Percentiles rank a stretch among this genome's conserved stretches.
These are phyloP conservation scores for Stromatinia cepivora DNA, from an alignment of 2,329 filamentous ascomycete genomes.

Conservation along the genomic window DNA sequence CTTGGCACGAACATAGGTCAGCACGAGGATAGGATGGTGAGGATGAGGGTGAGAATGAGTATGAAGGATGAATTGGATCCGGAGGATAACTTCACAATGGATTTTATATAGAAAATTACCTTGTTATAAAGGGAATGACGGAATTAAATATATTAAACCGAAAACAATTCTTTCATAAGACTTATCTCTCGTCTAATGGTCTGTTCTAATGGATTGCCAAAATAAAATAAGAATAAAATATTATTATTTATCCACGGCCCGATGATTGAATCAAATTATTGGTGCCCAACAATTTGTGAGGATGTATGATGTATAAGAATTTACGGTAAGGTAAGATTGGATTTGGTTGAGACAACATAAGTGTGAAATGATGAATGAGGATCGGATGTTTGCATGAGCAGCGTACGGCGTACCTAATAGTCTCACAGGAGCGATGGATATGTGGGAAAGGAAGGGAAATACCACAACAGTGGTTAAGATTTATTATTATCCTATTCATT, in stretches of 20 bases:
- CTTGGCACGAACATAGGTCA: background rate
- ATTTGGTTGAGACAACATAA: too few species aligned
- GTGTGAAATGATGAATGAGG: too few species aligned
- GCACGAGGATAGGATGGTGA: background rate
- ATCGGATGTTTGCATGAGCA: too few species aligned
- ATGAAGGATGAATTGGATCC: background rate
- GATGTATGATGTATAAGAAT: background rate
- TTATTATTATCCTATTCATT: too few species aligned
- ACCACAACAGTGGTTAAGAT: too few species aligned
- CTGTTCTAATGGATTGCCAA: too few species aligned
- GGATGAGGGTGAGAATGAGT: background rate
- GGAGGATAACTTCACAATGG: background rate
- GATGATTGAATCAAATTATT: background rate
- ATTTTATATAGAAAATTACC: background rate
- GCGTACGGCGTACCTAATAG: too few species aligned
- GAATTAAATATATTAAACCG: background rate
- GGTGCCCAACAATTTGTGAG: background rate
- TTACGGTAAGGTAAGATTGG: too few species aligned
- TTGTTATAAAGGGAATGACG: background rate
- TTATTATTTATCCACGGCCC: background rate
- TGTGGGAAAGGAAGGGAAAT: too few species aligned
- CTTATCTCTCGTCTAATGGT: background rate
- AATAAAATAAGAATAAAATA: too few species aligned
- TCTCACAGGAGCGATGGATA: too few species aligned
- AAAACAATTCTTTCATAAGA: too few species aligned